phyloP scores from a whole-genome alignment of 78 protist species.

The Polysphondylium violaceum region DNA sequence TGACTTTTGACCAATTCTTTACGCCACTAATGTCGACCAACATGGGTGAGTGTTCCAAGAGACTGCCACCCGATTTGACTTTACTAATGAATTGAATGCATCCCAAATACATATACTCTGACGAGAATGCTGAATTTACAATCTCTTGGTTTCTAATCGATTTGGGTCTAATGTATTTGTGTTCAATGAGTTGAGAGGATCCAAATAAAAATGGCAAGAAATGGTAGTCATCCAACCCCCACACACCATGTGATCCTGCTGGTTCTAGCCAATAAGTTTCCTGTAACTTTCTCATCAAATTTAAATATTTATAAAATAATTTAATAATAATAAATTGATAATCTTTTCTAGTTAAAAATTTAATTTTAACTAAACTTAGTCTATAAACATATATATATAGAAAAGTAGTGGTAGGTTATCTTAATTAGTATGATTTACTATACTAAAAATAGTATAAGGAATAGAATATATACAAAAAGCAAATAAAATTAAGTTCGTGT shows the following conservation, averaged over 20 bases:
- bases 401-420: neutral
- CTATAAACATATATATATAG: neutral
- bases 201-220: conserved; percentile 95
- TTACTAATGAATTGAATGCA: conserved; percentile 66
- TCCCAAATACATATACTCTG: conserved; percentile 82
- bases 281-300: conserved; percentile 87
- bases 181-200: conserved; percentile 91
- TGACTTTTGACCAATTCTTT: conserved; percentile 86
- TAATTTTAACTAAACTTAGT: conserved; percentile 36
- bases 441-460: neutral
- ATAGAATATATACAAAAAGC: conserved; percentile 11
- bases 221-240: conserved; percentile 99
- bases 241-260: conserved; percentile 98
- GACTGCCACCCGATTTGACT: conserved; percentile 85
- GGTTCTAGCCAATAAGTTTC: conserved; percentile 95
- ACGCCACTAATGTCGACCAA: conserved; percentile 87
- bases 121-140: conserved; percentile 10
- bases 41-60: conserved; percentile 90
- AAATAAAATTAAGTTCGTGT: conserved; percentile 91
- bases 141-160: conserved; percentile 43
- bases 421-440: too few relatives aligned
- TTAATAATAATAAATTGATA: conserved; percentile 23
- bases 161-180: conserved; percentile 69
- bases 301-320: conserved; percentile 84
- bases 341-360: conserved; percentile 38